Evolutionary conservation across 2,329 filamentous ascomycete species (phyloP), one percentile per base, ranked within the genome.

Genomic region (Dothideomycetes sp.): DNA sequence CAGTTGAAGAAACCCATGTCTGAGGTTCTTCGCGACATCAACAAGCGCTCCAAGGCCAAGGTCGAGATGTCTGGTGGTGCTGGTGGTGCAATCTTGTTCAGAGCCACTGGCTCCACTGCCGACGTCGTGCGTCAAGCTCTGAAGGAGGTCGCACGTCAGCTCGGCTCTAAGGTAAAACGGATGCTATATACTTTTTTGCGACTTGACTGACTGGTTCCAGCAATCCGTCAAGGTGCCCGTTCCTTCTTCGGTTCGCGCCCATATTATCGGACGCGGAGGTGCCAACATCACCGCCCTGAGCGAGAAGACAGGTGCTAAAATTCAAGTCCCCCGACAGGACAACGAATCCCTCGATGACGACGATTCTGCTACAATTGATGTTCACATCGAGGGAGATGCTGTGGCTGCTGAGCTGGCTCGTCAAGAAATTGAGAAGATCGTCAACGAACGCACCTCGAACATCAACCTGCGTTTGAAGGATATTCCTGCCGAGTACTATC

Each of bases 231-330:
- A 78, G 49, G 77, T 96, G 34, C 72, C 84, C 2, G 82, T 98
- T 49, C 91, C 89, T 38, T 75, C 81, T 34, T 89, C 86, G 27
- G 78, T 86, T 16, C 80, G 87, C 47, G 78, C 88, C 39, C 82
- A 89, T 62, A 88, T 98, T 62, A 96, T 98, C 59, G 93, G 91
- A 52, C 87, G 85, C 57, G 80, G 83, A 57, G 93, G 93, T 44
- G 76, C 85, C 18, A 89, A 82, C 47, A 93, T 98, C 60, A 89
- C 93, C 65, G 76, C 82, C 33, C 79, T 98, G 39, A 84, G 89
- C 64, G 84, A 89, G 61, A 82, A 83, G 62, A 91, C 87, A 3
- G 88, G 89, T 47, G 89, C 91, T 39, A 80, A 80, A 49, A 88
- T 98, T 55, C 85, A 94, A 58, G 77, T 98, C 45, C 88, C 89